phyloP scores from a whole-genome alignment of 306 rosid species.

The Ochetophila trinervis region DNA sequence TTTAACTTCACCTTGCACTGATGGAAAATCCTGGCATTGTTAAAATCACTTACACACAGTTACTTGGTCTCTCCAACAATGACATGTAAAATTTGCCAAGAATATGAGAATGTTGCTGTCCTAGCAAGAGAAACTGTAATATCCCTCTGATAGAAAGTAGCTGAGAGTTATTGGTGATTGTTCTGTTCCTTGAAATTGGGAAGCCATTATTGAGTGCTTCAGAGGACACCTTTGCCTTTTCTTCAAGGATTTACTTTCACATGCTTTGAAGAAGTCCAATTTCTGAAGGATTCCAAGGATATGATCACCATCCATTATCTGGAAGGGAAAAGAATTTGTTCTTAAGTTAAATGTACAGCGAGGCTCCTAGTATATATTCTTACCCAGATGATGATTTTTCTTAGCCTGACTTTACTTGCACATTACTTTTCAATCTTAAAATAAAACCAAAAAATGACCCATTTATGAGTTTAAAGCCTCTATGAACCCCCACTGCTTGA shows the following conservation, averaged over 20 bases:
- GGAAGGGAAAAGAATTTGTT: not conserved
- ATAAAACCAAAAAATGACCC: too few relatives aligned
- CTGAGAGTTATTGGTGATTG: too few relatives aligned
- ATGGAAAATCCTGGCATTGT: not conserved
- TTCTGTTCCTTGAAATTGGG: too few relatives aligned
- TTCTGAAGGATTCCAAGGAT: constrained; percentile 8
- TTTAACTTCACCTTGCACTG: not conserved
- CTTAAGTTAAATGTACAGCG: not conserved
- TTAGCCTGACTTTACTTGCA: not conserved
- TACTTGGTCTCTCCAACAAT: not conserved
- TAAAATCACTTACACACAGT: not conserved
- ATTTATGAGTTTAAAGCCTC: too few relatives aligned
- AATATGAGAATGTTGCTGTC: too few relatives aligned
- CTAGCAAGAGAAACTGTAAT: too few relatives aligned
- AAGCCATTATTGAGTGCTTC: too few relatives aligned
- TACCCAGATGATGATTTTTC: not conserved
- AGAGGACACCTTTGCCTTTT: constrained; percentile 5
- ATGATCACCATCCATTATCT: constrained; percentile 1
- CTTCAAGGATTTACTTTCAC: not conserved
- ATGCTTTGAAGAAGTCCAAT: constrained; percentile 14
- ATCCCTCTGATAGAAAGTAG: too few relatives aligned
- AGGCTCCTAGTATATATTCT: constrained; percentile 6
- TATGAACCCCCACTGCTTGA: too few relatives aligned
- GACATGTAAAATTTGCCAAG: too few relatives aligned
- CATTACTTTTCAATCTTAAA: not conserved